phyloP scores from a whole-genome alignment of 345 rosid genomes.

The Linum trigynum region DNA sequence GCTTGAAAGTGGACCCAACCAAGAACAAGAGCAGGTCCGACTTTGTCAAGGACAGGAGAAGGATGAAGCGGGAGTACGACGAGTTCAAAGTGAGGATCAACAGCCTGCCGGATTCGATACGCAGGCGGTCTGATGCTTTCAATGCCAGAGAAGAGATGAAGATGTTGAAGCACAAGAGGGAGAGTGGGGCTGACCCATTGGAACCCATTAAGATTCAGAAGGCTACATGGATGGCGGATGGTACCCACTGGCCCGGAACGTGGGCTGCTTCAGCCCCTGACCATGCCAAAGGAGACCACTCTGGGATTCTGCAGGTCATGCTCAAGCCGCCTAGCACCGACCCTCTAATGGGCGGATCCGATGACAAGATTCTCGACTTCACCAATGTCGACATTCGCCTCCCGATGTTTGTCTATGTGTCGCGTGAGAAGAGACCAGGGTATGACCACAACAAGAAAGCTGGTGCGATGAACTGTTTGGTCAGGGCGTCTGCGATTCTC shows the following conservation, averaged over 20 bases:
- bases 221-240: constrained; percentile 99
- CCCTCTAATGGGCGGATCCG: constrained; percentile 43
- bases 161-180: constrained; percentile 68
- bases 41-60: constrained; percentile 86
- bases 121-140: constrained; percentile 90
- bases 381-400: constrained; percentile 67
- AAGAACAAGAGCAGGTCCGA: constrained; percentile 75
- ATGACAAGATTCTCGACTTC: constrained; percentile 73
- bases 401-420: constrained; percentile 83
- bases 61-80: constrained; percentile 77
- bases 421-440: constrained; percentile 86
- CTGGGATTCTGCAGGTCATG: constrained; percentile 87
- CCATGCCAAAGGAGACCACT: constrained; percentile 89
- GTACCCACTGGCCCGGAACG: constrained; percentile 94
- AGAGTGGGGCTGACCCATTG: constrained; percentile 56
- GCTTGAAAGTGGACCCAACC: constrained; percentile 72
- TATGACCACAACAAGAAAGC: constrained; percentile 98
- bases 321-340: constrained; percentile 84
- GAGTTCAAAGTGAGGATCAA: constrained; percentile 91
- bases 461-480: constrained; percentile 92
- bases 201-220: constrained; percentile 61
- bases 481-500: constrained; percentile 70
- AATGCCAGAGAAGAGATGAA: constrained; percentile 97
- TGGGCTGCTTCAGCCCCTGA: constrained; percentile 54
- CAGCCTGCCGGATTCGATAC: constrained; percentile 76